Percentiles rank a stretch among this genome's conserved stretches.
Conservation (phyloP, 345 rosid species). For the Noccaea caerulescens region DNA sequence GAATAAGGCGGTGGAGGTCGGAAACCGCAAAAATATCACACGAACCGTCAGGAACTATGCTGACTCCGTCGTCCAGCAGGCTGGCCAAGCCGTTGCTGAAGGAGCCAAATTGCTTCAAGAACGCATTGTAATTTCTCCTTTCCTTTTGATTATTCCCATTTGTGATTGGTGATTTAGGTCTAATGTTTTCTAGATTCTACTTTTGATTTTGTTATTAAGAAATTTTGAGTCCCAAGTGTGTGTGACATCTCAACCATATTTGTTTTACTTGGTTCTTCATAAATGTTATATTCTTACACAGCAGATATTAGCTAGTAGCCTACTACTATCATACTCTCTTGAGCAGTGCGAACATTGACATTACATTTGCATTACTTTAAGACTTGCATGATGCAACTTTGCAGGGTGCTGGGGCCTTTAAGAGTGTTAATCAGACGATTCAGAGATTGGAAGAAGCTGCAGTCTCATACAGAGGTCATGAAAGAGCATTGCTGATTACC, state of each 20-base stretch:
- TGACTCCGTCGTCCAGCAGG: slow-evolving; percentile 94
- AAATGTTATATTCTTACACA: background rate
- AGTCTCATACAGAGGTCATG: slow-evolving; percentile 71
- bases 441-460: slow-evolving; percentile 92
- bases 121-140: slow-evolving; percentile 67
- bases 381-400: slow-evolving; percentile 18
- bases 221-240: background rate
- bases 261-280: background rate
- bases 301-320: background rate
- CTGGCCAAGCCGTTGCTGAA: slow-evolving; percentile 95
- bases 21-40: slow-evolving; percentile 90
- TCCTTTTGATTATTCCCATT: background rate
- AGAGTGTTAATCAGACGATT: slow-evolving; percentile 71
- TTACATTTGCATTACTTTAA: slow-evolving; percentile 3
- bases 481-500: slow-evolving; percentile 69
- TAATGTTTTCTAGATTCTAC: slow-evolving; percentile 1
- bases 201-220: slow-evolving; percentile 16
- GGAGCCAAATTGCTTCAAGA: slow-evolving; percentile 97
- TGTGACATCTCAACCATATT: background rate
- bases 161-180: slow-evolving; percentile 9
- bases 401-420: slow-evolving; percentile 66
- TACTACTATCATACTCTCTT: background rate
- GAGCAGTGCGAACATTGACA: background rate
- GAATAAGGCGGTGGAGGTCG: slow-evolving; percentile 94
- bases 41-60: slow-evolving; percentile 87